Evolutionary conservation across 2,329 filamentous ascomycete species (phyloP), one percentile per base, ranked within the genome.

Genomic region (Ophiostoma ulmi): DNA sequence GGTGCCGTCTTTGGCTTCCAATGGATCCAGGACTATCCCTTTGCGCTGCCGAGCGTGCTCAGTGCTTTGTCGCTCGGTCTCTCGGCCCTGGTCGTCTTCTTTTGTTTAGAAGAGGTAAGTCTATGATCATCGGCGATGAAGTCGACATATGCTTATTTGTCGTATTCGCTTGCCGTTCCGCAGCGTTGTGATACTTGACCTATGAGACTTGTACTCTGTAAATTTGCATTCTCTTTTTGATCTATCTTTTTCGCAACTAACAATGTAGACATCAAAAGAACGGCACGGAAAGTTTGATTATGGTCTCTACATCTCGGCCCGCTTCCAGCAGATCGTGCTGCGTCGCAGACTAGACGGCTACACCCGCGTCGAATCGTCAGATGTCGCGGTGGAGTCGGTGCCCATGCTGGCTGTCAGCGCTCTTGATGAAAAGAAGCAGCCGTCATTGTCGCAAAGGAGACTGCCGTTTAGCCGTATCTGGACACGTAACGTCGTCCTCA

Each of bases 41-140:
- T 90, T 78, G 88, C 88, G 1, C 79, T 92, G 55, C 90, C 90
- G 0, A 91, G 90, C 75, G 78, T 92, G 0, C 80, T 91, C 6
- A 73, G 69, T 65, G 70, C 72, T 0, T 1, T 84, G 0, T 88
- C 90, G 71, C 83, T 92, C 13, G 77, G 86, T 3, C 75, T 81
- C 1, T 86, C 88, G 0, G 83, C 86, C 0, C 68, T 85, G 5
- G 80, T 83, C 1, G 83, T 90, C 2, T 81, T 90, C 70, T 81
- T 92, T 35, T 89, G 87, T 14, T 81, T 92, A 1, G 88, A 92
- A 77, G 90, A 92, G 80, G 84, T 85, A 77, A 70, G 78, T 69
- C n/a, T 52, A 13, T 58, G n/a, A 26, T 26, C n/a, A 22, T 58
- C 11, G 11, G 11, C n/a, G 11, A 26, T 58, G n/a, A 6, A 10